These are phyloP conservation scores for Breynia disticha DNA, from an alignment of 441 rosid genomes.

Conservation along the genomic window DNA sequence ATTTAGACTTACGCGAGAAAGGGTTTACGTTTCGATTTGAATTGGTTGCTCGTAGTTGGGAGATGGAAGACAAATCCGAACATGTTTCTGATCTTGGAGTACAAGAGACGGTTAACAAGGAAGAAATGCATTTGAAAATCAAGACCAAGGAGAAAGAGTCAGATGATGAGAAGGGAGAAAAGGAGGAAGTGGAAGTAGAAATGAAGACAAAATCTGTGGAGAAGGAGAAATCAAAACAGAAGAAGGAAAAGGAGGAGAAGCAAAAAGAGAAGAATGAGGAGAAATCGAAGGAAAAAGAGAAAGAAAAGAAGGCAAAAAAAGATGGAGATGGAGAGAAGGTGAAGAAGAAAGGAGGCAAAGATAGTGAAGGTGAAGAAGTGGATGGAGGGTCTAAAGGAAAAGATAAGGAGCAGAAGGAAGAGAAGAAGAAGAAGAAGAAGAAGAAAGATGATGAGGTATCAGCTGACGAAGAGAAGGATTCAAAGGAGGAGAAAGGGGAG, in stretches of 20 bases:
- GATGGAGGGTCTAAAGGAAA: conserved; percentile 23
- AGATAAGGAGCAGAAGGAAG: conserved; percentile 16
- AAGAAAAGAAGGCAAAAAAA: conserved; percentile 23
- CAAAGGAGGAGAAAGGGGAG: conserved; percentile 9
- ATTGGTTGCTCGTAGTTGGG: not conserved
- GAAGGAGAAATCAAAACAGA: not conserved
- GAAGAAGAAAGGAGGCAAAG: conserved; percentile 28
- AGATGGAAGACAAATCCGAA: conserved; percentile 26
- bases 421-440: conserved; percentile 13
- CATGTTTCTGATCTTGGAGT: conserved; percentile 18
- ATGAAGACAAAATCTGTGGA: conserved; percentile 41
- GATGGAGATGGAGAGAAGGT: conserved; percentile 34
- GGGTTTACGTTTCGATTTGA: conserved; percentile 16
- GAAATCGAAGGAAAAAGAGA: conserved; percentile 26
- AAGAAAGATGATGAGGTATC: conserved; percentile 4
- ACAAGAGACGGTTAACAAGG: conserved; percentile 33
- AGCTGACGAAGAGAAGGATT: conserved; percentile 8
- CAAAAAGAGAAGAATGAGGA: conserved; percentile 5
- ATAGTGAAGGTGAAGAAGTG: conserved; percentile 33
- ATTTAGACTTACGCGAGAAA: conserved; percentile 11
- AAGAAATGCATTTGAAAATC: conserved; percentile 35
- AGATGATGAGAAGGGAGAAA: conserved; percentile 24
- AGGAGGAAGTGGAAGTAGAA: conserved; percentile 35
- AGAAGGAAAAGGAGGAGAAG: not conserved
- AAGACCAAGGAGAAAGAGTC: conserved; percentile 32